Percentiles rank a stretch among this genome's conserved stretches.
phyloP scores from a whole-genome alignment of 1,139 yeast species.

The Torulaspora globosa region DNA sequence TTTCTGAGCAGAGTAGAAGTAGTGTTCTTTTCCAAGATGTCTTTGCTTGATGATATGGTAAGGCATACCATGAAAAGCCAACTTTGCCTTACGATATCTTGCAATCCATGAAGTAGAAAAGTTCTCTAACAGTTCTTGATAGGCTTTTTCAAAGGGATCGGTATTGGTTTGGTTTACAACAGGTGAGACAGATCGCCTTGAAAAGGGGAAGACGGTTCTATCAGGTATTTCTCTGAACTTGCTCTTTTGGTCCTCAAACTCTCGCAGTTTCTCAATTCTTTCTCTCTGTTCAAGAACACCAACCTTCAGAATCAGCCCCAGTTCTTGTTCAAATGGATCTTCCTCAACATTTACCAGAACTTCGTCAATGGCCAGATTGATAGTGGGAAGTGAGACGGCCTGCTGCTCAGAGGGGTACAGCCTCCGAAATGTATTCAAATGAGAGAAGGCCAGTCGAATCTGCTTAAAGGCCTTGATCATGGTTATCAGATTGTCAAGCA shows the following conservation, averaged over 20 bases:
- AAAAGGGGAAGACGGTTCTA: neutral
- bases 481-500: slow-evolving; percentile 62
- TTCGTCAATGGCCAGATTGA: slow-evolving; percentile 47
- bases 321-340: slow-evolving; percentile 80
- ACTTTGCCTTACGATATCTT: slow-evolving; percentile 47
- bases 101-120: slow-evolving; percentile 55
- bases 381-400: slow-evolving; percentile 50
- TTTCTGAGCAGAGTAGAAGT: slow-evolving; percentile 22
- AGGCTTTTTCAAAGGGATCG: slow-evolving; percentile 8
- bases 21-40: slow-evolving; percentile 21
- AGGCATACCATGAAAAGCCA: slow-evolving; percentile 38
- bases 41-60: slow-evolving; percentile 19
- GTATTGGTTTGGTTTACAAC: neutral
- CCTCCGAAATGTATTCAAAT: slow-evolving; percentile 40
- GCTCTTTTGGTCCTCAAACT: slow-evolving; percentile 43
- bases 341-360: slow-evolving; percentile 45
- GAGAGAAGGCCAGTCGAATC: slow-evolving; percentile 48
- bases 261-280: slow-evolving; percentile 53
- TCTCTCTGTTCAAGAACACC: slow-evolving; percentile 66
- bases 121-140: slow-evolving; percentile 37
- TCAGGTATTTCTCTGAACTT: slow-evolving; percentile 3
- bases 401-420: slow-evolving; percentile 42
- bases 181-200: slow-evolving; percentile 7
- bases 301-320: slow-evolving; percentile 65
- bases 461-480: slow-evolving; percentile 58